These are phyloP conservation scores for Pythium insidiosum DNA, from an alignment of 352 stramenopile genomes.

Conservation along the genomic window DNA sequence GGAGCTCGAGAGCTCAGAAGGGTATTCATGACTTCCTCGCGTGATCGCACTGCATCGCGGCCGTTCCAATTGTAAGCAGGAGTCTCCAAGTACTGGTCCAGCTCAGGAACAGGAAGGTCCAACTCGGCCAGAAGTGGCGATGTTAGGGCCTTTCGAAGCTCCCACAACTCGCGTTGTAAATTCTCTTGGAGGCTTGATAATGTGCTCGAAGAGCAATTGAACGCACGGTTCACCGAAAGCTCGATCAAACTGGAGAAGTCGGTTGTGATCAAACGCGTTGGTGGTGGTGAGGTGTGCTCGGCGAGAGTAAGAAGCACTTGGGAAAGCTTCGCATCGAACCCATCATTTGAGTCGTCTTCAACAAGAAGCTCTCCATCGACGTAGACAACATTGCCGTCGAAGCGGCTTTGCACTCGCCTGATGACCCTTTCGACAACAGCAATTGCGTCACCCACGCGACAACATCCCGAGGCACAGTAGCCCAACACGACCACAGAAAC, in stretches of 20 bases:
- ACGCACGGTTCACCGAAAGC: conserved; percentile 1
- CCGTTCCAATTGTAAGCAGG: conserved; percentile 30
- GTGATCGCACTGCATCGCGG: conserved; percentile 16
- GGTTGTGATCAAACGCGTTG: not conserved
- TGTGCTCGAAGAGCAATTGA: conserved; percentile 1
- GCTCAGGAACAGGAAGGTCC: conserved; percentile 28
- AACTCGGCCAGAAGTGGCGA: conserved; percentile 10
- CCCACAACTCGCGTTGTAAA: conserved; percentile 12
- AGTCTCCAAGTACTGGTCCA: conserved; percentile 25
- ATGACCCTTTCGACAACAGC: conserved; percentile 11
- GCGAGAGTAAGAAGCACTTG: conserved; percentile 3
- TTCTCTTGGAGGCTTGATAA: conserved; percentile 4
- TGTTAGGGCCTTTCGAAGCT: conserved; percentile 10
- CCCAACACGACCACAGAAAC: conserved; percentile 33
- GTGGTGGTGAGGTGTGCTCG: not conserved
- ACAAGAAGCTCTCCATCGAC: too few species aligned
- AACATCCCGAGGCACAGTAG: conserved; percentile 11
- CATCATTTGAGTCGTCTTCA: conserved; percentile 12
- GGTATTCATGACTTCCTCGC: conserved; percentile 9
- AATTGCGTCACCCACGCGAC: conserved; percentile 7
- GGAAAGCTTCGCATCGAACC: conserved; percentile 7
- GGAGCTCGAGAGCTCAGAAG: too few species aligned
- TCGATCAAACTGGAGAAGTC: conserved; percentile 11
- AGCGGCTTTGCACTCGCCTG: not conserved
- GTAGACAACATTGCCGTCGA: not conserved